Base-by-base conservation (phyloP, 306 rosid species). In the Nissolia schottii region DNA sequence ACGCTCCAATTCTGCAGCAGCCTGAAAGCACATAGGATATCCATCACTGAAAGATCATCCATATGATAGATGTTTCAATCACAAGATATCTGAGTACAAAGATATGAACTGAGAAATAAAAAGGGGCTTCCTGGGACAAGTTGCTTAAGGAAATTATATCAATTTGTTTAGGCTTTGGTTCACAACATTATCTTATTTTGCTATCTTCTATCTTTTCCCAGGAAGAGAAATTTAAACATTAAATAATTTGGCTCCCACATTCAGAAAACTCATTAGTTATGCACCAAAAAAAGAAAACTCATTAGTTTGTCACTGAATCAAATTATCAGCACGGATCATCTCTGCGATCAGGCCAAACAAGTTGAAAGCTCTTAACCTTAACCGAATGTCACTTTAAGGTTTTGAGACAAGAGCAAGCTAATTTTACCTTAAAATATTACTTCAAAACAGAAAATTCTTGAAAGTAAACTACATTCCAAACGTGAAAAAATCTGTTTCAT, bases 1-100 rank as follows among this genome's bases (percentile, higher is more conserved):
- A 10, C 88, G 85, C 76, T 90, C 82, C 73, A 90, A 86, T 71
- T 93, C 98, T 31, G 98, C 98, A 29, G 96, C 96, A 41, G 90
- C 89, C 98, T 93, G 79, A 80, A 84, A 78, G 68, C 62, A 77
- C 24, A 23, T 55, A 50, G 10, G 25, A 76, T 50, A 48, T 57
- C 45, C 40, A 75, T 80, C 70, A 62, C 5, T 25, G 29, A 55
- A 34, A 24, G 49, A 71, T 59, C 35, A 64, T n/a, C 20, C 27
- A n/a, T 35, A 59, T 48, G 56, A 9, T 35, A 53, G 51, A 56
- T 23, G 73, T 61, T 41, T 28, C 22, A 13, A n/a, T n/a, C 64
- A 25, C 4, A 61, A 54, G 60, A 22, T 13, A 25, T 2, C 5
- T 6, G 12, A 45, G 5, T 12, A 8, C 48, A 7, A 10, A 29